A percentile compares a stretch with the other conserved stretches of the same genome.
Evolutionary conservation across 2,329 filamentous ascomycete genomes (phyloP).

Genomic region (Escovopsis weberi): DNA sequence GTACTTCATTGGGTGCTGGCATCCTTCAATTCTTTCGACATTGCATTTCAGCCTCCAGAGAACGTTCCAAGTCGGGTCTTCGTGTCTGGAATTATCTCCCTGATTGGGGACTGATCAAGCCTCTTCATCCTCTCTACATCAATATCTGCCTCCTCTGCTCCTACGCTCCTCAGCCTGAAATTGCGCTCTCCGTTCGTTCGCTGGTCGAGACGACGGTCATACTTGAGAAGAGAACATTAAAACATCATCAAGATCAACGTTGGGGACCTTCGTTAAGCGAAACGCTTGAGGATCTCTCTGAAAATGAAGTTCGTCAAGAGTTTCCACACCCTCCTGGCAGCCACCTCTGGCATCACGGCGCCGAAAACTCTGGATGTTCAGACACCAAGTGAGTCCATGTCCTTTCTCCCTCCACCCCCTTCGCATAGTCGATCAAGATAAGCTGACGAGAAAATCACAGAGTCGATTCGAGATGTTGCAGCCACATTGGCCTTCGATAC

Average conservation of each 20-base stretch:
- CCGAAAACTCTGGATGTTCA: slow-evolving; percentile 26
- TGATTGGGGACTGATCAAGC: slow-evolving; percentile 1
- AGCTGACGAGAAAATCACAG: slow-evolving; percentile 20
- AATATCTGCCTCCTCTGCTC: too few species aligned
- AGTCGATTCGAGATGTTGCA: slow-evolving; percentile 46
- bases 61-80: too few species aligned
- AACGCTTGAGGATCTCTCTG: background rate
- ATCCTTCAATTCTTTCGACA: too few species aligned
- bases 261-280: too few species aligned
- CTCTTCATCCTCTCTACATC: too few species aligned
- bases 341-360: slow-evolving; percentile 14
- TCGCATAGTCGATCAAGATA: background rate
- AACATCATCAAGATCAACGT: too few species aligned
- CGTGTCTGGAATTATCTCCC: background rate
- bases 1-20: too few species aligned
- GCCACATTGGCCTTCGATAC: slow-evolving; percentile 44
- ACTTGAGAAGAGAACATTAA: too few species aligned
- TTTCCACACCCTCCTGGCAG: slow-evolving; percentile 11
- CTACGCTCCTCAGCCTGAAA: too few species aligned
- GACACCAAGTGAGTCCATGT: slow-evolving; percentile 17
- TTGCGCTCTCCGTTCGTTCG: too few species aligned
- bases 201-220: background rate
- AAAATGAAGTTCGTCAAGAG: slow-evolving; percentile 14
- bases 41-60: too few species aligned
- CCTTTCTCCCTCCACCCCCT: background rate